These are phyloP conservation scores for Mollisia scopiformis DNA, from an alignment of 2,329 filamentous ascomycete species.

Conservation along the genomic window DNA sequence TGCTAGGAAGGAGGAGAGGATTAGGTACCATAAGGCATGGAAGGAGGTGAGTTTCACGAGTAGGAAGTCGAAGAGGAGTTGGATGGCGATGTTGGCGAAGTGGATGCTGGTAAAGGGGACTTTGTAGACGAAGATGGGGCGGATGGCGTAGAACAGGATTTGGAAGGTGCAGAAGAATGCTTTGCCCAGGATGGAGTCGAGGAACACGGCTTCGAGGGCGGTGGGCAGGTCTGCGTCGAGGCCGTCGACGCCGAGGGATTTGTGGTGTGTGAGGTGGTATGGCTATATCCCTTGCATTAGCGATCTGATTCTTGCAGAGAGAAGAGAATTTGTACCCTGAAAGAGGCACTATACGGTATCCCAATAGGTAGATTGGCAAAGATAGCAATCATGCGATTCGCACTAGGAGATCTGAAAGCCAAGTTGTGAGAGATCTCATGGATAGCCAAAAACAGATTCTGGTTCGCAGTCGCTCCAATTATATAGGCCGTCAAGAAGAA, in stretches of 20 bases:
- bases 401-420: constrained; percentile 79
- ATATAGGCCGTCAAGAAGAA: constrained; percentile 90
- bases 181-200: constrained; percentile 94
- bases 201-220: constrained; percentile 84
- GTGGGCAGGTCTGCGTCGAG: constrained; percentile 96
- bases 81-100: constrained; percentile 76
- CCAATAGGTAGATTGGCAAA: constrained; percentile 96
- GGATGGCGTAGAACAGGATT: constrained; percentile 96
- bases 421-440: constrained; percentile 99
- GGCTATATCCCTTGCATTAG: constrained; percentile 60
- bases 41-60: constrained; percentile 64
- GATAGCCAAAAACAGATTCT: constrained; percentile 97
- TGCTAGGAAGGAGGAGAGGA: constrained; percentile 90
- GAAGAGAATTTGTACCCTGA: constrained; percentile 82
- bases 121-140: constrained; percentile 92
- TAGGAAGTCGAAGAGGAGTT: constrained; percentile 76
- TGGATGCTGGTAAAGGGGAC: constrained; percentile 87
- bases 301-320: too few species aligned
- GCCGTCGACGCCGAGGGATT: constrained; percentile 94
- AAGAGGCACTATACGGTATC: constrained; percentile 93
- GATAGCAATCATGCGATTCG: constrained; percentile 86
- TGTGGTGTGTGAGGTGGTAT: constrained; percentile 98
- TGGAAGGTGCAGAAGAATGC: constrained; percentile 99
- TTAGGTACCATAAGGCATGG: constrained; percentile 76
- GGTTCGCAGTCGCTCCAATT: constrained; percentile 92